A percentile compares a stretch with the other conserved stretches of the same genome.
Conservation (phyloP, 2,329 filamentous ascomycete genomes). For the Epichloe brachyelytri region DNA sequence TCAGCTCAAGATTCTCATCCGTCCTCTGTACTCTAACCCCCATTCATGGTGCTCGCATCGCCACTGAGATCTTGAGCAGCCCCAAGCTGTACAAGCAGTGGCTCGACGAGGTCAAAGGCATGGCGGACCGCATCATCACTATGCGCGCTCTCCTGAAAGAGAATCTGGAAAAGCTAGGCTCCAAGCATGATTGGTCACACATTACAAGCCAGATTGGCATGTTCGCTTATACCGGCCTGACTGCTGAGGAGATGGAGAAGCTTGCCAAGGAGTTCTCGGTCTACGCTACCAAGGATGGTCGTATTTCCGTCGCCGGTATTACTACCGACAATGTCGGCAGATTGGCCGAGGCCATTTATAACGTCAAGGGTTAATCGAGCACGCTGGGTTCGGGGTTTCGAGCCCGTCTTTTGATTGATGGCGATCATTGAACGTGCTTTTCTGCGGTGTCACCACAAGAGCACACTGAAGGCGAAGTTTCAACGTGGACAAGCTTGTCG, state of each 20-base stretch:
- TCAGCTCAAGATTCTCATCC: constrained; percentile 96
- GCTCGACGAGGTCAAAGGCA: constrained; percentile 92
- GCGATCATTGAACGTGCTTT: neutral
- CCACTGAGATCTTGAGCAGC: constrained; percentile 82
- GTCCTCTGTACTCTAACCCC: constrained; percentile 98
- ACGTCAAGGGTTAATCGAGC: constrained; percentile 53
- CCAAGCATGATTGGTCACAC: constrained; percentile 96
- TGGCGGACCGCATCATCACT: constrained; percentile 98
- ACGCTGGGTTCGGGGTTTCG: neutral
- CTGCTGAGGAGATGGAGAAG: constrained; percentile 77
- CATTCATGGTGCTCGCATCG: constrained; percentile 89
- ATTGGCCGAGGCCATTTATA: constrained; percentile 73
- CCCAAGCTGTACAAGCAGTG: constrained; percentile 79
- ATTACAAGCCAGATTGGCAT: constrained; percentile 99
- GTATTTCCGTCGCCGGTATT: constrained; percentile 78
- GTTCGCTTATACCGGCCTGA: constrained; percentile 97
- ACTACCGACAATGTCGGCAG: constrained; percentile 67
- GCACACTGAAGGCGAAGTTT: neutral
- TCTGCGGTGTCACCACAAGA: too few relatives aligned
- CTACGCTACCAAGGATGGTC: constrained; percentile 88
- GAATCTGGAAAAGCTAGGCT: constrained; percentile 88
- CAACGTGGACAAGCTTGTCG: neutral
- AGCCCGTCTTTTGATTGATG: neutral
- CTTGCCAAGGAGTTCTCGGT: constrained; percentile 94
- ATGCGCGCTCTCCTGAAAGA: constrained; percentile 93